A percentile compares a stretch with the other conserved stretches of the same genome.
phyloP scores from a whole-genome alignment of 2,329 filamentous ascomycete species.

The Fusarium xyrophilum region DNA sequence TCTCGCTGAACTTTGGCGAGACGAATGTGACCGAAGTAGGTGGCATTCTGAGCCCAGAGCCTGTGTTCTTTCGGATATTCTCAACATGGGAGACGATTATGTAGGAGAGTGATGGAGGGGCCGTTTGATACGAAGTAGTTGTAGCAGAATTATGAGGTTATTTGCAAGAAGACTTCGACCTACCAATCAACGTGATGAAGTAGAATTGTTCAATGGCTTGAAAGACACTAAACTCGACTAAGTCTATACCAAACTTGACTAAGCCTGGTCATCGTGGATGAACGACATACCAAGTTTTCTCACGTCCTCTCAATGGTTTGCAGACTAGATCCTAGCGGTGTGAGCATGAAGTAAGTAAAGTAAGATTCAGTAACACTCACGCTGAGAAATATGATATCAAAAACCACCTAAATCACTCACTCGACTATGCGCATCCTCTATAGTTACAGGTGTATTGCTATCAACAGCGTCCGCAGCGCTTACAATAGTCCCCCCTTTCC shows the following conservation, averaged over 20 bases:
- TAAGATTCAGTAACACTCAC: too few relatives aligned
- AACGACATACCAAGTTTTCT: background rate
- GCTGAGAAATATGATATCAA: background rate
- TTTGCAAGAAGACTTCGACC: background rate
- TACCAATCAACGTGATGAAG: background rate
- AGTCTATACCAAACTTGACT: too few relatives aligned
- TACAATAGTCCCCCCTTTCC: background rate
- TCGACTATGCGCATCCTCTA: background rate
- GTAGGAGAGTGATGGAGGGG: too few relatives aligned
- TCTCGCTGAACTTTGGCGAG: background rate
- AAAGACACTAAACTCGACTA: background rate
- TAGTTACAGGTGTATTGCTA: too few relatives aligned
- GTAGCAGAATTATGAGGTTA: background rate
- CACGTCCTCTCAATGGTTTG: too few relatives aligned
- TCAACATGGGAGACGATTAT: background rate
- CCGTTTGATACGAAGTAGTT: background rate
- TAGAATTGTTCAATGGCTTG: background rate
- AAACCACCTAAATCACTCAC: too few relatives aligned
- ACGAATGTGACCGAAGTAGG: accelerated
- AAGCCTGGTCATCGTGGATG: background rate
- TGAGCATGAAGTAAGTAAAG: too few relatives aligned
- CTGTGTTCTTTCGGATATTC: background rate
- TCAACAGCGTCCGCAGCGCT: background rate
- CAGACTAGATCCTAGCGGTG: too few relatives aligned
- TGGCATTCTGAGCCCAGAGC: accelerated